These are phyloP conservation scores for Urtica urens DNA, from an alignment of 306 rosid species.

Conservation along the genomic window DNA sequence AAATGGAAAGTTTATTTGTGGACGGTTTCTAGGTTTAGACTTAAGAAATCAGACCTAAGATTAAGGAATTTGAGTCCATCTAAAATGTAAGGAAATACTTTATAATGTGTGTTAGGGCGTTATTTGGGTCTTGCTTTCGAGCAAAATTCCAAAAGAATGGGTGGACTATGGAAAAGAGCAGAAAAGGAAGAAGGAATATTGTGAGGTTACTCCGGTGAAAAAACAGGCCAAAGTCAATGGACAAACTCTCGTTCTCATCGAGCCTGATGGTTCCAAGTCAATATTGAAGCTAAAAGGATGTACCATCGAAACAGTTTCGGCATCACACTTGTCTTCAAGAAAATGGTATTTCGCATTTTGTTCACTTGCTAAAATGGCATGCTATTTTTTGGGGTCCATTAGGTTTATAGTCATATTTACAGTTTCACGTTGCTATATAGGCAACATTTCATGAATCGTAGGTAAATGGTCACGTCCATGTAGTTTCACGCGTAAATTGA, in stretches of 20 bases:
- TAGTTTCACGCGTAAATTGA: no score
- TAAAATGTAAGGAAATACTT: no score
- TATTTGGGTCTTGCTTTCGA: conserved; percentile 74
- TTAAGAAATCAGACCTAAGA: no score
- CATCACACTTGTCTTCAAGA: conserved; percentile 48
- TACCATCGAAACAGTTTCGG: conserved; percentile 66
- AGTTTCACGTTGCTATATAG: no score
- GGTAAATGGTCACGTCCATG: no score
- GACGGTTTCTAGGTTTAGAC: no score
- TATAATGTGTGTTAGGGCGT: conserved; percentile 55
- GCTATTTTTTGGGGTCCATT: no score
- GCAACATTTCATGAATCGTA: no score
- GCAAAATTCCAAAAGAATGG: conserved; percentile 36
- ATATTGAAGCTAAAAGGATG: conserved; percentile 49
- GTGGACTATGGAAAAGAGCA: conserved; percentile 34
- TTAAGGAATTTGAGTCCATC: no score
- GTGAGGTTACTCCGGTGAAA: conserved; percentile 55
- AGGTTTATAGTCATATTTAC: no score
- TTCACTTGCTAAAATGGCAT: no score
- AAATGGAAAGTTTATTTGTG: no score
- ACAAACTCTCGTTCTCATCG: conserved; percentile 39
- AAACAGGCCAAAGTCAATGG: conserved; percentile 50
- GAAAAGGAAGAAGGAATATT: conserved; percentile 46
- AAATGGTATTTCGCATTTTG: conserved; percentile 55
- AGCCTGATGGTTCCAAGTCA: conserved; percentile 41